Base-by-base conservation (phyloP, 106 monocot species). In the Apostasia ramifera region DNA sequence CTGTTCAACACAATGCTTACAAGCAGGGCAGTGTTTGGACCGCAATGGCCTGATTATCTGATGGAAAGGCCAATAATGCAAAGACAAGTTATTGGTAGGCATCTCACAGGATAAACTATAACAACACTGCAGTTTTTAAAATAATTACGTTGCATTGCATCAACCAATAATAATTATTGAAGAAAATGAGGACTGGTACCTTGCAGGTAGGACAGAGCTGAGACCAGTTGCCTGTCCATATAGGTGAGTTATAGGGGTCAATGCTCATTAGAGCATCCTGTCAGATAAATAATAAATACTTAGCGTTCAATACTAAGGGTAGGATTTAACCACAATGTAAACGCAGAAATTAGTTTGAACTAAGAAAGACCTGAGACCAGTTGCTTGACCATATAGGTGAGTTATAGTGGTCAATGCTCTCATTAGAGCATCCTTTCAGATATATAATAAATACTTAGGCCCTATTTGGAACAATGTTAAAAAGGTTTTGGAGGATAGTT, bases 191-290 rank as follows among this genome's bases (percentile, higher is more conserved):
- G 50, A 1, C n/a, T 42, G 63, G 2, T 51, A 95, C 95, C 91
- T 95, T 95, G 84, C 95, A 95, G 2, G 95, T 91, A 9, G 91
- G 79, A 52, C 95, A 95, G 47, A 95, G 77, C 59, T 88, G 95
- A 77, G 91, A 91, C 91, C 95, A 95, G 67, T 86, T 91, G 55
- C 85, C 88, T 55, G 73, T 78, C 87, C 83, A 91, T 70, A 75
- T 49, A 47, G 95, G 70, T 45, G 85, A 85, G 70, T 76, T 78
- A 59, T 77, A 78, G 47, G 81, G 61, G 73, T 91, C 88, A 72
- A 86, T 79, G 49, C 82, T 75, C 74, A 88, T 55, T 44, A 95
- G 55, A 73, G 78, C 82, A 53, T 95, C 95, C 95, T 95, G 68
- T 41, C 14, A 74, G 55, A 63, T 49, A 66, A 42, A 59, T 39